These are phyloP conservation scores for Ceratobasidium sp. DNA, from an alignment of 1,284 basidiomycete genomes.

Conservation along the genomic window DNA sequence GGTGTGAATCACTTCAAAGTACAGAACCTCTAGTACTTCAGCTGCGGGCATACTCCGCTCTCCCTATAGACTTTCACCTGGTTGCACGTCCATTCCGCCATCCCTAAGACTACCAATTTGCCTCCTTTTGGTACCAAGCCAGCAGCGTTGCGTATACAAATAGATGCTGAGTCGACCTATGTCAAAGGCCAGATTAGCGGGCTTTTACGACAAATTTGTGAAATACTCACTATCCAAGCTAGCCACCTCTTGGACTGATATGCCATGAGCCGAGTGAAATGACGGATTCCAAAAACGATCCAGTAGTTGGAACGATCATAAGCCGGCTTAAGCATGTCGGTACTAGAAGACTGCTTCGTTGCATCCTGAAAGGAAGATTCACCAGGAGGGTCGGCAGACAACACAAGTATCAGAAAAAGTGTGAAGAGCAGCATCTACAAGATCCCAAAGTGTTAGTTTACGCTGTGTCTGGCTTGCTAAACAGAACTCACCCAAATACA, in stretches of 20 bases:
- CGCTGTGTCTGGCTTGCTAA: no score
- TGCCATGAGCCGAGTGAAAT: neutral
- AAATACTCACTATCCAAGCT: neutral
- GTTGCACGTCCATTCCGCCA: constrained; percentile 2
- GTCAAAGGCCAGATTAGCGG: neutral
- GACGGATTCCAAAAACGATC: neutral
- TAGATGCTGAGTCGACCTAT: neutral
- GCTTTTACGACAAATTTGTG: neutral
- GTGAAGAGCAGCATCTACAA: neutral
- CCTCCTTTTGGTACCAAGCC: neutral
- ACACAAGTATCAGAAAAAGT: neutral
- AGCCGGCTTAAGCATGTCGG: neutral
- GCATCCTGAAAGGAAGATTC: neutral
- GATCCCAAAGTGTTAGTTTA: no score
- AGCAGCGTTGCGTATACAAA: neutral
- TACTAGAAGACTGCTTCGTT: neutral
- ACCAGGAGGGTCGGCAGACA: neutral
- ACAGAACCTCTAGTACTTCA: neutral
- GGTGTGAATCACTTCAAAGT: no score
- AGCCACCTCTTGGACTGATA: neutral
- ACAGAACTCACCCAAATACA: neutral
- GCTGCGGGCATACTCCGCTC: neutral
- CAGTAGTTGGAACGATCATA: neutral
- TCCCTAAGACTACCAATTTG: neutral
- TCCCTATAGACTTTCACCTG: neutral